Conservation (phyloP, 2,329 filamentous ascomycete species). For the Trematosphaeria pertusa region DNA sequence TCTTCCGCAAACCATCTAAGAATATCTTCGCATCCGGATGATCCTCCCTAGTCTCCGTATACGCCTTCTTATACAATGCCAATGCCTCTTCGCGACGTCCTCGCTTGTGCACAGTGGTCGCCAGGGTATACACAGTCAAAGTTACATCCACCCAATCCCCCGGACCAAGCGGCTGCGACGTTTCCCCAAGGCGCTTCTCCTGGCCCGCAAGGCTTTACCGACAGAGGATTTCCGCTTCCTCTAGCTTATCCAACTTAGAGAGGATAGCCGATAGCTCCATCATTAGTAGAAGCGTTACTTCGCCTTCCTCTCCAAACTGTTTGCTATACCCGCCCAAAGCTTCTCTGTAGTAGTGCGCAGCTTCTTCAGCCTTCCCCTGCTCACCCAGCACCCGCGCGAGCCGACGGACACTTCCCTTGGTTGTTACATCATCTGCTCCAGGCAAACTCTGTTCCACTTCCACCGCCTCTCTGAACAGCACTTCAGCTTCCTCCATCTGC, state of each 20-base stretch:
- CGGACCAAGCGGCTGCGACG: no score
- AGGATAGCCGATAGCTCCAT: neutral
- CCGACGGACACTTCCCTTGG: neutral
- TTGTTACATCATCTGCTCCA: neutral
- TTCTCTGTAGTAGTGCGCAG: neutral
- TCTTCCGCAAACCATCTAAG: neutral
- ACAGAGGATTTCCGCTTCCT: neutral
- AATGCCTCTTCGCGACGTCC: neutral
- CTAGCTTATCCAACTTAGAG: neutral
- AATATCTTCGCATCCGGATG: neutral
- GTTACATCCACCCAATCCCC: neutral
- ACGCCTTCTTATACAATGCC: neutral
- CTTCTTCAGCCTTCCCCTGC: neutral
- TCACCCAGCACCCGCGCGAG: neutral
- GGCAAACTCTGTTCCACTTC: neutral
- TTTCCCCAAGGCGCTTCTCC: neutral
- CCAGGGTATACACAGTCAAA: neutral
- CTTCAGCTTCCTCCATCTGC: conserved; percentile 5
- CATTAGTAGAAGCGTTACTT: neutral
- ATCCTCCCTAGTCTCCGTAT: neutral
- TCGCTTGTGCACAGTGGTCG: neutral
- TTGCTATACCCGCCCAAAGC: neutral
- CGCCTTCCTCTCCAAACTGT: neutral
- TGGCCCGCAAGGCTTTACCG: neutral
- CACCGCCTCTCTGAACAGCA: neutral